These are phyloP conservation scores for Trametes sanguinea DNA, from an alignment of 768 basidiomycete genomes.

Conservation along the genomic window DNA sequence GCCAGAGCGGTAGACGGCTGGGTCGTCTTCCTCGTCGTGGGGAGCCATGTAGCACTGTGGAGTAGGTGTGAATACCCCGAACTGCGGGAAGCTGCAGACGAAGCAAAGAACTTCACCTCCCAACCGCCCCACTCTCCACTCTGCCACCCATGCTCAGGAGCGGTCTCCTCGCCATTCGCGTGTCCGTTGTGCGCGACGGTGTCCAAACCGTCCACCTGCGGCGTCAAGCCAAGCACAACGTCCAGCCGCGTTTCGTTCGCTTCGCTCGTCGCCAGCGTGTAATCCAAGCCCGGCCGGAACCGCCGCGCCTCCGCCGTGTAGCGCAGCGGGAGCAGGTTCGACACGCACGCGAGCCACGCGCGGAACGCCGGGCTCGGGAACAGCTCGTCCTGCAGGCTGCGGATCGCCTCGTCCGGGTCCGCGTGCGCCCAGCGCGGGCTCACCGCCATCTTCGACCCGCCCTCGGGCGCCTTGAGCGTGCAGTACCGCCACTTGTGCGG, in stretches of 20 bases:
- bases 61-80: background rate
- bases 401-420: constrained; percentile 59
- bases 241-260: constrained; percentile 82
- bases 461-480: constrained; percentile 45
- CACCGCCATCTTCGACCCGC: constrained; percentile 46
- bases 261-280: constrained; percentile 89
- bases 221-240: constrained; percentile 84
- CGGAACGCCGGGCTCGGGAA: constrained; percentile 84
- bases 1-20: constrained; percentile 82
- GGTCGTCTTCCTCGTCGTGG: constrained; percentile 93
- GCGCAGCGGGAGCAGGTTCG: constrained; percentile 68
- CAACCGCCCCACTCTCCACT: constrained; percentile 87
- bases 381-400: constrained; percentile 72
- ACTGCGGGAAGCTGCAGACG: constrained; percentile 10
- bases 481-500: constrained; percentile 96
- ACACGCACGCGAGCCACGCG: constrained; percentile 82
- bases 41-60: constrained; percentile 90
- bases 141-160: constrained; percentile 56
- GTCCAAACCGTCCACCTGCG: constrained; percentile 45
- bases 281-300: constrained; percentile 92
- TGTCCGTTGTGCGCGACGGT: constrained; percentile 19
- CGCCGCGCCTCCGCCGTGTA: constrained; percentile 80
- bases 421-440: constrained; percentile 54
- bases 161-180: constrained; percentile 29
- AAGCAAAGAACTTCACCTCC: constrained; percentile 60